phyloP scores from a whole-genome alignment of 805 yeast species.

The Wickerhamomyces silvicola region DNA sequence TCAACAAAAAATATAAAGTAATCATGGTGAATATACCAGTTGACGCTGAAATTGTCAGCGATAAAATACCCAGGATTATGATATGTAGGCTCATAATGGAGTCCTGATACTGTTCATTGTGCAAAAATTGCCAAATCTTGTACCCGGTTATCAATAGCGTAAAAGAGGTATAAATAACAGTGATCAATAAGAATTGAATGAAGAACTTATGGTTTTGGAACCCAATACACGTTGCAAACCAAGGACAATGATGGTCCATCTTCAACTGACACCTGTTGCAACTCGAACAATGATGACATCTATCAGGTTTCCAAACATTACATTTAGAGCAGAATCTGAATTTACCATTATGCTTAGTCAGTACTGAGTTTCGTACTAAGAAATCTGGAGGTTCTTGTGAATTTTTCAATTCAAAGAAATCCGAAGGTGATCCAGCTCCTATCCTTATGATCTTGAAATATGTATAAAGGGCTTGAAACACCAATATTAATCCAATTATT shows the following conservation, averaged over 20 bases:
- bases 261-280: slow-evolving; percentile 65
- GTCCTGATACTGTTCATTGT: slow-evolving; percentile 30
- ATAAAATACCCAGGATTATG: slow-evolving; percentile 51
- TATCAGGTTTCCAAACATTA: slow-evolving; percentile 70
- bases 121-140: slow-evolving; percentile 45
- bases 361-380: slow-evolving; percentile 34
- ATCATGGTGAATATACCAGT: slow-evolving; percentile 51
- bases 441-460: slow-evolving; percentile 45
- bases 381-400: slow-evolving; percentile 37
- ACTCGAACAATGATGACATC: slow-evolving; percentile 78
- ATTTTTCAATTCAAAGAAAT: slow-evolving; percentile 38
- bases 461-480: slow-evolving; percentile 36
- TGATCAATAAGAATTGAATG: slow-evolving; percentile 60
- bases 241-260: slow-evolving; percentile 95
- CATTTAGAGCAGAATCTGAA: slow-evolving; percentile 69
- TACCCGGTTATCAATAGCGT: slow-evolving; percentile 34
- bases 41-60: slow-evolving; percentile 48
- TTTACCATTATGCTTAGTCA: slow-evolving; percentile 52
- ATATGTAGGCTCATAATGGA: slow-evolving; percentile 49
- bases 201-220: slow-evolving; percentile 74
- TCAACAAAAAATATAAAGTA: slow-evolving; percentile 49
- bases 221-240: slow-evolving; percentile 90
- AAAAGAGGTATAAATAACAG: slow-evolving; percentile 39
- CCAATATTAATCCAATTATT: slow-evolving; percentile 25
- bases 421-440: slow-evolving; percentile 66